A percentile compares a stretch with the other conserved stretches of the same genome.
These are phyloP conservation scores for Phoma sp. DNA, from an alignment of 2,329 filamentous ascomycete genomes.

Conservation along the genomic window DNA sequence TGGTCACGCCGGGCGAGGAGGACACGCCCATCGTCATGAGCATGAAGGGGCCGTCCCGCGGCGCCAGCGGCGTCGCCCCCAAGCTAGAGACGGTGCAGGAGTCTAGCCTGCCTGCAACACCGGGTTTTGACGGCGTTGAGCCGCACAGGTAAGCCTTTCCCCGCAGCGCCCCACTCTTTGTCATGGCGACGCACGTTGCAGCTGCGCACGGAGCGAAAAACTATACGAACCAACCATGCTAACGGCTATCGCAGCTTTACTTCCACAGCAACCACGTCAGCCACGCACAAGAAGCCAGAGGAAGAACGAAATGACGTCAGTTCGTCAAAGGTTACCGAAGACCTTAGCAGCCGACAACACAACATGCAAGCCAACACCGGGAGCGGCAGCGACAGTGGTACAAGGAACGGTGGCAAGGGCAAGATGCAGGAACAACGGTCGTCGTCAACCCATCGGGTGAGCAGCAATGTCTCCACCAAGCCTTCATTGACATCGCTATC, in stretches of 20 bases:
- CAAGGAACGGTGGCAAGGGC: constrained; percentile 32
- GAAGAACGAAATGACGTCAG: constrained; percentile 53
- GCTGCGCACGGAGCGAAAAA: constrained; percentile 27
- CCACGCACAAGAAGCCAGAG: constrained; percentile 36
- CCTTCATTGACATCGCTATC: constrained; percentile 73
- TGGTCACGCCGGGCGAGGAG: constrained; percentile 40
- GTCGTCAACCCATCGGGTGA: constrained; percentile 52
- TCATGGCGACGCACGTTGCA: constrained; percentile 35
- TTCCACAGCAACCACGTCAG: constrained; percentile 24
- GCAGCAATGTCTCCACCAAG: constrained; percentile 62
- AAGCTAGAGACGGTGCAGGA: constrained; percentile 91
- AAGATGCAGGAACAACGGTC: constrained; percentile 55
- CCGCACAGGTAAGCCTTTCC: constrained; percentile 41
- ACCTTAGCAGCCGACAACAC: constrained; percentile 52
- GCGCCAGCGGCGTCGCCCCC: constrained; percentile 63
- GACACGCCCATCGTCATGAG: constrained; percentile 47
- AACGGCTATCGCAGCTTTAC: constrained; percentile 29
- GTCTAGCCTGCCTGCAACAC: constrained; percentile 76
- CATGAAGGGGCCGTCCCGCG: constrained; percentile 58
- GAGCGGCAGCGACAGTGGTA: constrained; percentile 71
- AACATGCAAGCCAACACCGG: constrained; percentile 53
- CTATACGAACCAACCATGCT: constrained; percentile 28
- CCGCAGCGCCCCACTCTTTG: constrained; percentile 40
- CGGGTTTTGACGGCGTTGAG: constrained; percentile 56
- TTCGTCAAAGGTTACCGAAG: constrained; percentile 58